Conservation (phyloP, 306 rosid genomes). For the Senna tora region DNA sequence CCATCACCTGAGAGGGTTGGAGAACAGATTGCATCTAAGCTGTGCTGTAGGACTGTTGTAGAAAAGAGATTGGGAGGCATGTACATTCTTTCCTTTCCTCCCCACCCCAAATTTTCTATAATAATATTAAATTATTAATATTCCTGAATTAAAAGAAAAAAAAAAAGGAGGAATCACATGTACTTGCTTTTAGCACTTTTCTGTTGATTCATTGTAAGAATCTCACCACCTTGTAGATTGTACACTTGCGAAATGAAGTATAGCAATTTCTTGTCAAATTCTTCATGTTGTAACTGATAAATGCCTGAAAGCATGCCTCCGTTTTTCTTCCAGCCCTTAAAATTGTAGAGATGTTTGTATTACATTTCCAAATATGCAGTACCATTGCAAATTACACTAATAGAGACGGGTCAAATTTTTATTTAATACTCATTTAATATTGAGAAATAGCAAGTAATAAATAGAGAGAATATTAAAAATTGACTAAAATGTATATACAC, state of each 20-base stretch:
- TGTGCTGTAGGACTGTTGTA: slow-evolving; percentile 90
- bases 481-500: too few relatives aligned
- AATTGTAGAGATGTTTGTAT: not conserved
- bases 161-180: slow-evolving; percentile 35
- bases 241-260: not conserved
- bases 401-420: too few relatives aligned
- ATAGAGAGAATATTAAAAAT: too few relatives aligned
- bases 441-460: too few relatives aligned
- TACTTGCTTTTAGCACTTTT: slow-evolving; percentile 30
- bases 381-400: too few relatives aligned
- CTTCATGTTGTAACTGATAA: too few relatives aligned
- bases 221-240: slow-evolving; percentile 23
- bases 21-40: slow-evolving; percentile 87
- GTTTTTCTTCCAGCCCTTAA: not conserved
- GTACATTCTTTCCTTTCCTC: slow-evolving; percentile 58
- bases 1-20: slow-evolving; percentile 97
- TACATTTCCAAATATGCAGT: not conserved
- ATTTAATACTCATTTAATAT: too few relatives aligned
- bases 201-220: slow-evolving; percentile 35
- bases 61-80: slow-evolving; percentile 48
- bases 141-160: slow-evolving; percentile 35
- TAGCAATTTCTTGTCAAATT: not conserved
- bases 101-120: slow-evolving; percentile 2
- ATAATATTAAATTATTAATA: not conserved
- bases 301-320: not conserved